Conservation (phyloP, 352 stramenopile genomes). For the Pythium aristosporum region DNA sequence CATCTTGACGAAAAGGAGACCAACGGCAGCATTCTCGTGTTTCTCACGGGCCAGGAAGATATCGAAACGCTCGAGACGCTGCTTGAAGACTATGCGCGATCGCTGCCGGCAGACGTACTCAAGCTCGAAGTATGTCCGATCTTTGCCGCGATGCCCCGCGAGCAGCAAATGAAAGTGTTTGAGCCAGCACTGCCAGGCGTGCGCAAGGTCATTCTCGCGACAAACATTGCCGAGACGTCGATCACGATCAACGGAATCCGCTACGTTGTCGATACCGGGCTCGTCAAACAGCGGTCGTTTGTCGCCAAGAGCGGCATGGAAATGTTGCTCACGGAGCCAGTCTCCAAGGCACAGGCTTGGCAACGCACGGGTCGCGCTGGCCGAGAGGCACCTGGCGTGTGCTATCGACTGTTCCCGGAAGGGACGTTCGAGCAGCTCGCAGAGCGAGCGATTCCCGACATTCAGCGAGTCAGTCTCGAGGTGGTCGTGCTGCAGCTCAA, state of each 20-base stretch:
- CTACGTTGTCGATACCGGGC: constrained; percentile 84
- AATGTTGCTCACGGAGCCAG: constrained; percentile 80
- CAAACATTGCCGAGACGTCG: constrained; percentile 97
- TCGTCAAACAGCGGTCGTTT: constrained; percentile 88
- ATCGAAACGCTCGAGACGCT: constrained; percentile 92
- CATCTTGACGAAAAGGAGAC: constrained; percentile 73
- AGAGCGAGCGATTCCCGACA: constrained; percentile 75
- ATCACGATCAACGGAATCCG: constrained; percentile 98
- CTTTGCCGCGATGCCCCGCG: constrained; percentile 93
- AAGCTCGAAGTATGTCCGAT: constrained; percentile 93
- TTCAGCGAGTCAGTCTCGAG: constrained; percentile 85
- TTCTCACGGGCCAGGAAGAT: constrained; percentile 95
- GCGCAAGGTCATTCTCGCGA: constrained; percentile 93
- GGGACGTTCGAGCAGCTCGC: constrained; percentile 83
- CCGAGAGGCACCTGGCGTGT: constrained; percentile 77
- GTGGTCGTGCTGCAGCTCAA: constrained; percentile 86
- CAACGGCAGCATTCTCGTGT: constrained; percentile 92
- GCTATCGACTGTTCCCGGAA: constrained; percentile 83
- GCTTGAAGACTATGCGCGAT: constrained; percentile 79
- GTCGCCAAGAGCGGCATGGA: constrained; percentile 88
- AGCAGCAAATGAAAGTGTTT: constrained; percentile 95
- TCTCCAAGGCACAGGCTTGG: constrained; percentile 91
- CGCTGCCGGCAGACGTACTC: constrained; percentile 59
- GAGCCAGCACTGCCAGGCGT: constrained; percentile 68
- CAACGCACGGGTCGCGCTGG: constrained; percentile 89